Evolutionary conservation across 805 yeast genomes (phyloP).

Genomic region (Candida pseudofarinosa): DNA sequence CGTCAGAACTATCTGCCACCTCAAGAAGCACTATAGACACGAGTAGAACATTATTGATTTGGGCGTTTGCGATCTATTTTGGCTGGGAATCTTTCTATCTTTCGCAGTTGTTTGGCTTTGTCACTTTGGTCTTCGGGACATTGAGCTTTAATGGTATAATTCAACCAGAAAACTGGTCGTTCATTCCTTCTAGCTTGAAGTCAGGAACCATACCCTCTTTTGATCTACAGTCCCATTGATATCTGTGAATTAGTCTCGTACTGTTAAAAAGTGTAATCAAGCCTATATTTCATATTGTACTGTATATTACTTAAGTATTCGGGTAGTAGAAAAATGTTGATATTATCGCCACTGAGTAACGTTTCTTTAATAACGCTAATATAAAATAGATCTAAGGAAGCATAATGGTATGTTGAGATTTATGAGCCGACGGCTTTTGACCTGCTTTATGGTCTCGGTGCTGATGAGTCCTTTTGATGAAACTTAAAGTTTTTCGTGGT

Average conservation of each 20-base stretch:
- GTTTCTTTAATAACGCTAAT: no score
- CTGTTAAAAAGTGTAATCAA: no score
- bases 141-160: slow-evolving; percentile 69
- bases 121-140: slow-evolving; percentile 64
- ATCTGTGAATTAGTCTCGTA: no score
- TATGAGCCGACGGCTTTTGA: no score
- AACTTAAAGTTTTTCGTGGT: no score
- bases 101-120: slow-evolving; percentile 65
- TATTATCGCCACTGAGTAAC: not conserved
- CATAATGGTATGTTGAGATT: no score
- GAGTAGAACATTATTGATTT: slow-evolving; percentile 68
- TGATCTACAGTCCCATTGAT: no score
- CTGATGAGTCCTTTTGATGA: no score
- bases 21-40: slow-evolving; percentile 77
- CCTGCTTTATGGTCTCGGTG: no score
- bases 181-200: slow-evolving; percentile 46
- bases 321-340: not conserved
- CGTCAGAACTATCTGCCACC: slow-evolving; percentile 66
- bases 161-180: slow-evolving; percentile 43
- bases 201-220: no score
- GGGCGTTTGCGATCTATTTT: slow-evolving; percentile 62
- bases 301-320: not conserved
- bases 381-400: no score
- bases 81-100: slow-evolving; percentile 73
- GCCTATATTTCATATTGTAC: no score